Conservation (phyloP, 768 basidiomycete species). For the Tephrocybe rancida region DNA sequence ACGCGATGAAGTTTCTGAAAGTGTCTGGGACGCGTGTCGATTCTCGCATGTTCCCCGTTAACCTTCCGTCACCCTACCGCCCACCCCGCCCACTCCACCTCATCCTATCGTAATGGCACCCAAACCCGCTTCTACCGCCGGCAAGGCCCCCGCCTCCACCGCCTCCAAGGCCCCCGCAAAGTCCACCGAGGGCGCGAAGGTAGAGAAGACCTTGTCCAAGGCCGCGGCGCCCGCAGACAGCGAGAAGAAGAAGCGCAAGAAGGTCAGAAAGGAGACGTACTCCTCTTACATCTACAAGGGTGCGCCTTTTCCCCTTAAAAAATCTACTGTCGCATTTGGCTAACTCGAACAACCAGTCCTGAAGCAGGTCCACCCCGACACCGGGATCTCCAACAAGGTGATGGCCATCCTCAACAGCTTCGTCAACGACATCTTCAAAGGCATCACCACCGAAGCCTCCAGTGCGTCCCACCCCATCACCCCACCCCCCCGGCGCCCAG, state of each 20-base stretch:
- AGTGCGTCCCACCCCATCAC: constrained; percentile 58
- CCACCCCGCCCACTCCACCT: constrained; percentile 26
- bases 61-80: constrained; percentile 33
- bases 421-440: constrained; percentile 93
- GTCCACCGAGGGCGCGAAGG: constrained; percentile 62
- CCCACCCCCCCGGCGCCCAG: too few relatives aligned
- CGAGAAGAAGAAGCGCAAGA: constrained; percentile 90
- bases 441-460: constrained; percentile 88
- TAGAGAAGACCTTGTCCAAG: constrained; percentile 70
- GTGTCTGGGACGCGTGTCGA: too few relatives aligned
- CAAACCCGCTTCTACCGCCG: constrained; percentile 81
- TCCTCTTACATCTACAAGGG: constrained; percentile 96
- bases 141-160: constrained; percentile 73
- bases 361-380: constrained; percentile 97
- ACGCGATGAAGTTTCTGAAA: too few relatives aligned
- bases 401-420: constrained; percentile 93
- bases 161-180: constrained; percentile 77
- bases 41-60: too few relatives aligned
- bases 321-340: neutral
- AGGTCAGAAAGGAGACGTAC: constrained; percentile 90
- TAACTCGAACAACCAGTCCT: too few relatives aligned
- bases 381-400: constrained; percentile 97
- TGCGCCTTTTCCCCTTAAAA: constrained; percentile 22
- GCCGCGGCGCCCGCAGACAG: constrained; percentile 56
- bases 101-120: constrained; percentile 60